Evolutionary conservation across 2,329 filamentous ascomycete species (phyloP).

Genomic region (Paramyrothecium sp.): DNA sequence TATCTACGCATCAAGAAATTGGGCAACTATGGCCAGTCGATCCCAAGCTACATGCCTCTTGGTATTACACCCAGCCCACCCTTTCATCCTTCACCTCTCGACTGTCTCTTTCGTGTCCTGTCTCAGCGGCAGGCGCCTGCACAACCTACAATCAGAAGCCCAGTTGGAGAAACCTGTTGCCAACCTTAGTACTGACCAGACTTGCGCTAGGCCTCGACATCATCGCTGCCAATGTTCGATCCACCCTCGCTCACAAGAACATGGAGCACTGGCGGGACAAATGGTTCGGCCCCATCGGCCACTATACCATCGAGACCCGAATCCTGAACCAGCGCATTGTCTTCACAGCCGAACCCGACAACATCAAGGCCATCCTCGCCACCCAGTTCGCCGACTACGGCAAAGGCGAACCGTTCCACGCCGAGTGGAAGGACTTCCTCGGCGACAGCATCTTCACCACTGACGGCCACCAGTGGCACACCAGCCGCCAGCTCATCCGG

Average conservation of each 20-base stretch:
- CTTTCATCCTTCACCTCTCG: neutral
- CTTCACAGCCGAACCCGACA: slow-evolving; percentile 81
- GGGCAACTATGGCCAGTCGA: slow-evolving; percentile 37
- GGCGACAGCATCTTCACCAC: slow-evolving; percentile 77
- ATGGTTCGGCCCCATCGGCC: slow-evolving; percentile 39
- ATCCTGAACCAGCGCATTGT: slow-evolving; percentile 59
- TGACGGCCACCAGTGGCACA: slow-evolving; percentile 77
- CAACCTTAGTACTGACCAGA: neutral
- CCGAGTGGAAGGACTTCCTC: slow-evolving; percentile 73
- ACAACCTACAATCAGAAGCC: no score
- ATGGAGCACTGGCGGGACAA: slow-evolving; percentile 59
- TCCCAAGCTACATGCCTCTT: slow-evolving; percentile 40
- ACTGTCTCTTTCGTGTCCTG: neutral
- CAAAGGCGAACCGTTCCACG: slow-evolving; percentile 73
- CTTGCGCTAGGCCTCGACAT: slow-evolving; percentile 57
- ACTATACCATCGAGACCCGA: slow-evolving; percentile 60
- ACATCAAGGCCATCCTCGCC: slow-evolving; percentile 88
- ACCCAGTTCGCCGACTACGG: slow-evolving; percentile 83
- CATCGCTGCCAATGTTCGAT: slow-evolving; percentile 53
- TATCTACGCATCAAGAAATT: slow-evolving; percentile 43
- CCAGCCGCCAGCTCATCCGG: slow-evolving; percentile 75
- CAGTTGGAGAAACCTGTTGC: no score
- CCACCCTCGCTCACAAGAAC: slow-evolving; percentile 52
- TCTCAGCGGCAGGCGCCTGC: no score
- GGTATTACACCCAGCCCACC: slow-evolving; percentile 31